These are phyloP conservation scores for Moniliella sp. DNA, from an alignment of 1,284 basidiomycete genomes.

Conservation along the genomic window DNA sequence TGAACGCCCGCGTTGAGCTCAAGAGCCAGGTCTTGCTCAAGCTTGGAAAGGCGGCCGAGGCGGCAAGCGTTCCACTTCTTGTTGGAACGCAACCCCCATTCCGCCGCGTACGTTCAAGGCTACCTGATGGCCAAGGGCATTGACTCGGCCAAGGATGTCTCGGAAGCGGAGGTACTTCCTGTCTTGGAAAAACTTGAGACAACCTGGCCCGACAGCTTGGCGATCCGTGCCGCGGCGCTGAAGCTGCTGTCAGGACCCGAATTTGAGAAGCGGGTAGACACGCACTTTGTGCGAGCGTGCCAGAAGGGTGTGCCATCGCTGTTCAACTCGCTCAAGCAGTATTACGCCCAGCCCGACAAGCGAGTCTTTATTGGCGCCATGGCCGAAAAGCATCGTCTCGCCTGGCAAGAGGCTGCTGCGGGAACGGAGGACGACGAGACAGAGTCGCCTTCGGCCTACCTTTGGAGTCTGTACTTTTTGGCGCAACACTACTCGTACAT, in stretches of 20 bases:
- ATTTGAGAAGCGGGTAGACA: slow-evolving; percentile 48
- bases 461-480: slow-evolving; percentile 89
- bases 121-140: slow-evolving; percentile 3
- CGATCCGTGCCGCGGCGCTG: slow-evolving; percentile 9
- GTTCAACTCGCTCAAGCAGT: slow-evolving; percentile 71
- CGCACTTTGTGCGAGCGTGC: slow-evolving; percentile 53
- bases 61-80: slow-evolving; percentile 4
- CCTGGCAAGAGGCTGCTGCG: slow-evolving; percentile 5
- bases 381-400: slow-evolving; percentile 31
- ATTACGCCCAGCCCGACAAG: slow-evolving; percentile 52
- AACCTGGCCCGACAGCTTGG: slow-evolving; percentile 14
- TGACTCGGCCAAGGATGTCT: slow-evolving; percentile 1
- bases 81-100: slow-evolving; percentile 5
- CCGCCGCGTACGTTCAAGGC: slow-evolving; percentile 42
- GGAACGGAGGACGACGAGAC: slow-evolving; percentile 10
- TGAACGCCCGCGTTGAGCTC: slow-evolving; percentile 39
- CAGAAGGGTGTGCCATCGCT: slow-evolving; percentile 76
- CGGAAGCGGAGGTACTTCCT: slow-evolving; percentile 1
- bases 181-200: slow-evolving; percentile 10
- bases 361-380: slow-evolving; percentile 51
- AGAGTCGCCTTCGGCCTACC: slow-evolving; percentile 61
- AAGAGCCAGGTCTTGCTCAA: slow-evolving; percentile 43
- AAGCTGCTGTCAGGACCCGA: slow-evolving; percentile 33
- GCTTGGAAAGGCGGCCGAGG: slow-evolving; percentile 1
- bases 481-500: slow-evolving; percentile 61